Evolutionary conservation across 2,329 filamentous ascomycete species (phyloP).

Genomic region (Trichoderma pleuroti): DNA sequence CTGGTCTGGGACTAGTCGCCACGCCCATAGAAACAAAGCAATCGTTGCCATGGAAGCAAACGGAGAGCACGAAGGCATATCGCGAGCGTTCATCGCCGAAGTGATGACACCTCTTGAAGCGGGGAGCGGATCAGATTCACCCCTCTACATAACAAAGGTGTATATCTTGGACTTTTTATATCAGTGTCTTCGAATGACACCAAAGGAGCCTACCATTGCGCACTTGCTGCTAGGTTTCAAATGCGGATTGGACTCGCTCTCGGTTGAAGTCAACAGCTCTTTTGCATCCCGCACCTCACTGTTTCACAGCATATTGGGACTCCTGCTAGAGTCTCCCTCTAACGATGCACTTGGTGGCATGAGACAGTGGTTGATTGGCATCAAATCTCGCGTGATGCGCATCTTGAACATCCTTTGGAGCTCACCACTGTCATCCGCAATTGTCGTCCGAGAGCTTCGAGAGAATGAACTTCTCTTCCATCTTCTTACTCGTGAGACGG

Average conservation of each 20-base stretch:
- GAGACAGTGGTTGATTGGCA: conserved; percentile 63
- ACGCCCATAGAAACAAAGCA: conserved; percentile 72
- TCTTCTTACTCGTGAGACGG: conserved; percentile 66
- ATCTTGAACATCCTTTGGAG: conserved; percentile 80
- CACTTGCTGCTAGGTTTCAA: conserved; percentile 87
- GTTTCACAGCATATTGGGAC: conserved; percentile 74
- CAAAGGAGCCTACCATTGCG: conserved; percentile 78
- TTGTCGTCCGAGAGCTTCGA: conserved; percentile 77
- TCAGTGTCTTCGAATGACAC: conserved; percentile 70
- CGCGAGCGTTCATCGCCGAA: conserved; percentile 66
- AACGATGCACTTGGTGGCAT: conserved; percentile 57
- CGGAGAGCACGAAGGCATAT: conserved; percentile 75
- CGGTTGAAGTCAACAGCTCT: conserved; percentile 62
- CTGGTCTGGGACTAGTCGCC: conserved; percentile 58
- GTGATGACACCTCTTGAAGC: conserved; percentile 68
- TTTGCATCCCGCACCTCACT: conserved; percentile 72
- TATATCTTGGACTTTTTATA: conserved; percentile 84
- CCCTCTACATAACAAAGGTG: conserved; percentile 77
- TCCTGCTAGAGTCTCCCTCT: conserved; percentile 68
- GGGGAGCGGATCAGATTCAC: conserved; percentile 64
- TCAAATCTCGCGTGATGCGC: conserved; percentile 66
- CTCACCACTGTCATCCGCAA: conserved; percentile 70
- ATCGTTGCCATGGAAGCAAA: conserved; percentile 84
- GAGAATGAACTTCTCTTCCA: conserved; percentile 76
- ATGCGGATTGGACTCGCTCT: conserved; percentile 67